These are phyloP conservation scores for Colletotrichum truncatum DNA, from an alignment of 2,329 filamentous ascomycete genomes.

Conservation along the genomic window DNA sequence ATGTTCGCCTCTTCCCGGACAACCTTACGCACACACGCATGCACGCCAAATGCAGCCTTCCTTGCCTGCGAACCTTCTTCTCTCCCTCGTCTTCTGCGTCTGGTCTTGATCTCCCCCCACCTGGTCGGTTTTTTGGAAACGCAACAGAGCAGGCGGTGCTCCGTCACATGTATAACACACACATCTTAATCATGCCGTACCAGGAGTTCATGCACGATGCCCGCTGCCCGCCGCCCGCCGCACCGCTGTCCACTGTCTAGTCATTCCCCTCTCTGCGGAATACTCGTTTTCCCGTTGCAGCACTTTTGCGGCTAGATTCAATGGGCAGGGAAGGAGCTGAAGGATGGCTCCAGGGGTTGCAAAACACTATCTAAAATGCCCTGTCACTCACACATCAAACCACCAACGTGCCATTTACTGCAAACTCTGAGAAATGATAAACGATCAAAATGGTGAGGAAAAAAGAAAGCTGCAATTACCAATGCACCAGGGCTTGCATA, in stretches of 20 bases:
- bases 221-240: slow-evolving; percentile 21
- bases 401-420: not conserved
- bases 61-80: slow-evolving; percentile 16
- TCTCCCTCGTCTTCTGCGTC: not conserved
- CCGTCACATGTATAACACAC: slow-evolving; percentile 26
- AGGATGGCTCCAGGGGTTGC: not conserved
- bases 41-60: slow-evolving; percentile 24
- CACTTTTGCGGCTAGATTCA: slow-evolving; percentile 18
- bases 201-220: slow-evolving; percentile 33
- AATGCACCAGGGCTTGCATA: slow-evolving; percentile 16
- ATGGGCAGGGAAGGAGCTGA: slow-evolving; percentile 4
- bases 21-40: slow-evolving; percentile 9
- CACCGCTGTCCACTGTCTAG: not conserved
- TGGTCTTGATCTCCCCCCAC: not conserved
- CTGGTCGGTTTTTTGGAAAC: slow-evolving; percentile 16
- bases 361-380: slow-evolving; percentile 4
- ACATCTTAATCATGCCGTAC: slow-evolving; percentile 26
- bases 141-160: slow-evolving; percentile 11
- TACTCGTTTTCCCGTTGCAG: slow-evolving; percentile 10
- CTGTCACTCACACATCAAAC: slow-evolving; percentile 21
- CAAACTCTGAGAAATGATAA: slow-evolving; percentile 21
- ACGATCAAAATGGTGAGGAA: not conserved
- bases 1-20: slow-evolving; percentile 16
- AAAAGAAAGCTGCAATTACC: slow-evolving; percentile 19
- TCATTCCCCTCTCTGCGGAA: slow-evolving; percentile 5